These are phyloP conservation scores for Sanghuangporus baumii DNA, from an alignment of 1,284 basidiomycete genomes.

Conservation along the genomic window DNA sequence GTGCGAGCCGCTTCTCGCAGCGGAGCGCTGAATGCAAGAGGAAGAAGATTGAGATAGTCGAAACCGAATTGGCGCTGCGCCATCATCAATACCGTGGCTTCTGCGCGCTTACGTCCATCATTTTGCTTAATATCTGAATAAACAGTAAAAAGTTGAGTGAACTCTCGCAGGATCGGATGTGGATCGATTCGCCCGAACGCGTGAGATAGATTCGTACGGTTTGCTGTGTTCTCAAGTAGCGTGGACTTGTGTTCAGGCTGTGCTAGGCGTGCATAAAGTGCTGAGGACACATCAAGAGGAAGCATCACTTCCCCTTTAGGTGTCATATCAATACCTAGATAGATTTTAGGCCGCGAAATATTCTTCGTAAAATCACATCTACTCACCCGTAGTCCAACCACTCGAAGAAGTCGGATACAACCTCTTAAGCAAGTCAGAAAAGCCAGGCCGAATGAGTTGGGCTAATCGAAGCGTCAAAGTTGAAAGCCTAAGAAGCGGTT, in stretches of 20 bases:
- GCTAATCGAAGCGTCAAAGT: constrained; percentile 67
- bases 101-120: constrained; percentile 55
- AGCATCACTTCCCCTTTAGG: constrained; percentile 11
- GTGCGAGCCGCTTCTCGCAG: constrained; percentile 78
- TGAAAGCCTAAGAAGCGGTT: constrained; percentile 54
- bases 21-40: constrained; percentile 74
- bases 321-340: constrained; percentile 7
- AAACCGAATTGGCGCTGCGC: constrained; percentile 44
- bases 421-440: constrained; percentile 86
- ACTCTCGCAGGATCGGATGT: constrained; percentile 43
- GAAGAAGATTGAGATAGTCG: constrained; percentile 48
- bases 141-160: constrained; percentile 41
- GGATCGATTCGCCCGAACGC: constrained; percentile 58
- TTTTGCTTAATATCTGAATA: constrained; percentile 47
- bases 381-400: constrained; percentile 49
- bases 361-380: constrained; percentile 31
- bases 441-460: constrained; percentile 62
- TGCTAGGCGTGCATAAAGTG: constrained; percentile 25
- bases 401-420: constrained; percentile 56
- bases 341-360: neutral
- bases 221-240: neutral
- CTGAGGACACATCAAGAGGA: constrained; percentile 33
- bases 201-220: constrained; percentile 33
- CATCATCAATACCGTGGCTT: constrained; percentile 58
- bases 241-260: constrained; percentile 8